A percentile compares a stretch with the other conserved stretches of the same genome.
Conservation (phyloP, 2,329 filamentous ascomycete genomes). For the Bipolaris zeicola region DNA sequence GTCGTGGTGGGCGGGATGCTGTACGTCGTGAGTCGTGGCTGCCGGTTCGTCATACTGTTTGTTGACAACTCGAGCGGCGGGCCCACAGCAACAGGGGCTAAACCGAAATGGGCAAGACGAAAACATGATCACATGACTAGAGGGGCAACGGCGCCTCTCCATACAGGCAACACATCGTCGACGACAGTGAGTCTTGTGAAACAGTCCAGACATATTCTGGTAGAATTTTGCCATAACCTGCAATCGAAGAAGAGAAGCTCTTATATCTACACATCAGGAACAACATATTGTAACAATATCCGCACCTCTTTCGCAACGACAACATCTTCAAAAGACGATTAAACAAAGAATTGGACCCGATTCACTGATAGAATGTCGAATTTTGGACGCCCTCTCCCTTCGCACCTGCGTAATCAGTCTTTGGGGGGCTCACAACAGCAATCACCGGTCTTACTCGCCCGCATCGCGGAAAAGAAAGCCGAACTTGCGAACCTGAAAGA, state of each 20-base stretch:
- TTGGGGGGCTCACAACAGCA: slow-evolving; percentile 57
- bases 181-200: neutral
- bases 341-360: neutral
- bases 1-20: slow-evolving; percentile 13
- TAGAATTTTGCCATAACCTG: neutral
- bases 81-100: slow-evolving; percentile 30
- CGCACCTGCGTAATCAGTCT: slow-evolving; percentile 64
- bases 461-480: slow-evolving; percentile 84
- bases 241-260: neutral
- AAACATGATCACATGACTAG: slow-evolving; percentile 28
- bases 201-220: neutral
- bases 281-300: neutral
- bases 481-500: slow-evolving; percentile 81
- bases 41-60: slow-evolving; percentile 21
- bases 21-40: slow-evolving; percentile 5
- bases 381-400: slow-evolving; percentile 57
- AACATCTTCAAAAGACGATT: neutral
- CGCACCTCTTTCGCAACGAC: neutral
- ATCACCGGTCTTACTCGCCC: slow-evolving; percentile 71
- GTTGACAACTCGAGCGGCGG: slow-evolving; percentile 32
- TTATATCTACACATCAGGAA: neutral
- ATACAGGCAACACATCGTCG: neutral
- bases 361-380: slow-evolving; percentile 45
- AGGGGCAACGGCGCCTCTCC: slow-evolving; percentile 30
- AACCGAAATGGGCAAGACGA: slow-evolving; percentile 3